Evolutionary conservation across 208 protist genomes (phyloP).

Genomic region (Lotmaria passim): DNA sequence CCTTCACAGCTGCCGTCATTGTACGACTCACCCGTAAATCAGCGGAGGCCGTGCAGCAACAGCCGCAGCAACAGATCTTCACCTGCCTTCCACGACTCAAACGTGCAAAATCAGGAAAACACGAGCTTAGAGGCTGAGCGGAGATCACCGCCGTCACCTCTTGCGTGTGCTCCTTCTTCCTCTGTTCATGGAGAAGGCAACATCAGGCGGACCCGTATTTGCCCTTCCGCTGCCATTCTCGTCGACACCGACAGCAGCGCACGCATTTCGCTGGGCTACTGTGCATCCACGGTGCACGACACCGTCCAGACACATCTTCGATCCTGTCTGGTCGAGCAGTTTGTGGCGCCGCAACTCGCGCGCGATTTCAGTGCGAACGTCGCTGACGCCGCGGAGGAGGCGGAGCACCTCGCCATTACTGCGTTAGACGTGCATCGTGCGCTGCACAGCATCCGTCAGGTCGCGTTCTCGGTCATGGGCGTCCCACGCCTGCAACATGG

Average conservation of each 20-base stretch:
- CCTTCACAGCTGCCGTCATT: too few relatives aligned
- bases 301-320: conserved; percentile 22
- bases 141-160: not conserved
- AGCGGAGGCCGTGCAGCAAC: not conserved
- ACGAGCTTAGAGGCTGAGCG: not conserved
- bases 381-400: not conserved
- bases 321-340: conserved; percentile 1
- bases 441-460: conserved; percentile 10
- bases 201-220: not conserved
- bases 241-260: conserved; percentile 16
- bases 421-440: conserved; percentile 14
- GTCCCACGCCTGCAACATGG: conserved; percentile 17
- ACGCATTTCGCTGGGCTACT: conserved; percentile 23
- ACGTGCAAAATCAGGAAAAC: not conserved
- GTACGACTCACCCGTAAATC: too few relatives aligned
- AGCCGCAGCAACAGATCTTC: too few relatives aligned
- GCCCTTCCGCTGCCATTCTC: conserved; percentile 26
- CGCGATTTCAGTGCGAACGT: not conserved
- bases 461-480: conserved; percentile 14
- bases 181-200: not conserved
- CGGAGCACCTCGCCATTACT: not conserved
- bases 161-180: not conserved
- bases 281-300: conserved; percentile 11
- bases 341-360: conserved; percentile 8
- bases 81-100: not conserved